phyloP scores from a whole-genome alignment of 129 eudicot genomes.

The Flaveria brownii region DNA sequence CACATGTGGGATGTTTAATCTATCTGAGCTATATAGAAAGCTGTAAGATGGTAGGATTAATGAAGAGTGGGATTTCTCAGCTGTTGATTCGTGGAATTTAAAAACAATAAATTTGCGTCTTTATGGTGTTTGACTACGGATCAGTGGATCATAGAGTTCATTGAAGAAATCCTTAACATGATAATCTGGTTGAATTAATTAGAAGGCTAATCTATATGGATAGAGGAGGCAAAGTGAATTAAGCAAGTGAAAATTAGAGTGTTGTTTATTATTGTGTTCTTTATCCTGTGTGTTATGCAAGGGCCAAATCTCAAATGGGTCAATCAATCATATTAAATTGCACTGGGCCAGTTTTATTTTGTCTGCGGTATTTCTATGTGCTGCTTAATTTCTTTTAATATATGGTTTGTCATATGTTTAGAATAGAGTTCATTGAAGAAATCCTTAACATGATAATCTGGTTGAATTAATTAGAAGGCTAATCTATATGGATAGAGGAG shows the following conservation, averaged over 20 bases:
- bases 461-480: too few species aligned
- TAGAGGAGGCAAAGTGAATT: too few species aligned
- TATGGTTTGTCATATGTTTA: slow-evolving; percentile 24
- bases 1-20: not conserved
- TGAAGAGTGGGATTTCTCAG: not conserved
- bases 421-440: slow-evolving; percentile 21
- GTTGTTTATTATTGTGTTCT: not conserved
- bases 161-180: not conserved
- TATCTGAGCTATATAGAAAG: not conserved
- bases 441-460: not conserved
- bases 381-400: slow-evolving; percentile 10
- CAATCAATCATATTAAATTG: not conserved
- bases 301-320: not conserved
- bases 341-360: not conserved
- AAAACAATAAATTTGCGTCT: not conserved
- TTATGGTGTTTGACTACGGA: not conserved
- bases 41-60: not conserved
- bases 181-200: not conserved
- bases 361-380: not conserved
- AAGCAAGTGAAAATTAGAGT: not conserved
- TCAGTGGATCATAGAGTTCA: not conserved
- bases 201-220: too few species aligned
- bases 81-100: not conserved
- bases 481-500: too few species aligned
- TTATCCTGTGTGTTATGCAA: not conserved